Percentiles rank a stretch among this genome's conserved stretches.
These are phyloP conservation scores for Ophiostoma angusticollis DNA, from an alignment of 2,329 filamentous ascomycete genomes.

Conservation along the genomic window DNA sequence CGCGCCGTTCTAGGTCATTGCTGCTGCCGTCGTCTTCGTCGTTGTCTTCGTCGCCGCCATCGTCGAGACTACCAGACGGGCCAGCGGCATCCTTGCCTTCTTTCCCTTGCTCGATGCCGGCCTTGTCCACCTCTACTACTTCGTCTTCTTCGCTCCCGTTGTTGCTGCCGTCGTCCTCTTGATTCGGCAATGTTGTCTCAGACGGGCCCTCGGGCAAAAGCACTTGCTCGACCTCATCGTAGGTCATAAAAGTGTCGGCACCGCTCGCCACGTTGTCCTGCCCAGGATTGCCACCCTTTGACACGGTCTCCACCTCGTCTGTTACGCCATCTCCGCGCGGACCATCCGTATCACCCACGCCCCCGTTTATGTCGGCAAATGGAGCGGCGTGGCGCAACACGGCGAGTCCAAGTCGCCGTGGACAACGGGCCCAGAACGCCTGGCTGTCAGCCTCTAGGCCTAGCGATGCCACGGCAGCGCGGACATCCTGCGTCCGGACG, in stretches of 20 bases:
- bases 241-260: constrained; percentile 8
- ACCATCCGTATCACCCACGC: neutral
- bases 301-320: too few relatives aligned
- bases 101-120: neutral
- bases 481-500: constrained; percentile 33
- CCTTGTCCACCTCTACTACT: constrained; percentile 6
- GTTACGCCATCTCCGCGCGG: too few relatives aligned
- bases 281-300: too few relatives aligned
- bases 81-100: neutral
- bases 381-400: constrained; percentile 25
- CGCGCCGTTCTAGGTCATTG: neutral
- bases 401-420: constrained; percentile 36
- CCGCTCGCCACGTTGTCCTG: too few relatives aligned
- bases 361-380: neutral
- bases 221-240: constrained; percentile 8
- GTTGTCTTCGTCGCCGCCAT: neutral
- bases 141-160: constrained; percentile 6
- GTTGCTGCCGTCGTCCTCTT: neutral
- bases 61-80: too few relatives aligned
- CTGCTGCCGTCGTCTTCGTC: neutral
- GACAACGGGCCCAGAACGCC: constrained; percentile 34
- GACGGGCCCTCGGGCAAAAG: neutral
- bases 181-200: neutral
- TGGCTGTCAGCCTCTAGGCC: constrained; percentile 26
- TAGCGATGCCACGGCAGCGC: constrained; percentile 35